Evolutionary conservation across 306 rosid genomes (phyloP).

Genomic region (Geum urbanum): DNA sequence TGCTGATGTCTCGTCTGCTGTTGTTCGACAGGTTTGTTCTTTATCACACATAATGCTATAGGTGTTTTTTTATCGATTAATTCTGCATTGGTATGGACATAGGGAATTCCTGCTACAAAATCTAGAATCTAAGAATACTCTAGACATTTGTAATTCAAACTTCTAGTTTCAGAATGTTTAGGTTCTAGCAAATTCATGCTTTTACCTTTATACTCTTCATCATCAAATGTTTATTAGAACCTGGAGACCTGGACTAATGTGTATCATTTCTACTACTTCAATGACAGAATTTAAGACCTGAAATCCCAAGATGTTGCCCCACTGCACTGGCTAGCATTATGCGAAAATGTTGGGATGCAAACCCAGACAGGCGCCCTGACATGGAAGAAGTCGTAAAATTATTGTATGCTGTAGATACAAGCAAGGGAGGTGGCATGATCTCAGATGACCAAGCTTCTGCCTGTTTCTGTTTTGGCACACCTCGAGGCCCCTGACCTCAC

Average conservation of each 20-base stretch:
- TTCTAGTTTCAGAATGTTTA: background rate
- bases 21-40: conserved; percentile 60
- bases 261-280: conserved; percentile 2
- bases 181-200: background rate
- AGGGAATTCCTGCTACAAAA: background rate
- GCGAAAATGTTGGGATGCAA: conserved; percentile 77
- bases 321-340: conserved; percentile 47
- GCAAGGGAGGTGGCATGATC: conserved; percentile 92
- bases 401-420: conserved; percentile 74
- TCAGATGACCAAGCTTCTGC: conserved; percentile 52
- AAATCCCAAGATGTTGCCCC: conserved; percentile 80
- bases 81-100: background rate
- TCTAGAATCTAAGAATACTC: background rate
- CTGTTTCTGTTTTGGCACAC: conserved; percentile 59
- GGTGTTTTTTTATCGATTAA: background rate
- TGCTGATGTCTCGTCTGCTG: conserved; percentile 69
- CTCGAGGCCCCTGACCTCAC: conserved; percentile 59
- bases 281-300: conserved; percentile 71
- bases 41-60: background rate
- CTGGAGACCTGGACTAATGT: background rate
- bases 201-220: background rate
- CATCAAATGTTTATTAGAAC: background rate
- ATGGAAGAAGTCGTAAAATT: conserved; percentile 73
- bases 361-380: conserved; percentile 70
- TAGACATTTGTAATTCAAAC: background rate